A percentile compares a stretch with the other conserved stretches of the same genome.
phyloP scores from a whole-genome alignment of 768 basidiomycete genomes.

The Podaxis pistillaris region DNA sequence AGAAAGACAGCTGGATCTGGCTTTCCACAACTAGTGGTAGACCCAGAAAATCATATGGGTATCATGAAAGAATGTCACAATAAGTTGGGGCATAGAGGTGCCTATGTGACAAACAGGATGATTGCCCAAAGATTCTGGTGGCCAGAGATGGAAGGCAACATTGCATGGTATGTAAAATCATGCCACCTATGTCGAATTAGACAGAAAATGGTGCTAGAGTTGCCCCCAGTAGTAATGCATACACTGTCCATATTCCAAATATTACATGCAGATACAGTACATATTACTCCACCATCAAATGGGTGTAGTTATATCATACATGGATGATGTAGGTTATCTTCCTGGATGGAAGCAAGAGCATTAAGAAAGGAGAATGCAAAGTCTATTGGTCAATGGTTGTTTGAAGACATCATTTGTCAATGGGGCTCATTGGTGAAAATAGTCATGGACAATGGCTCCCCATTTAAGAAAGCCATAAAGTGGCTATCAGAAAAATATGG shows the following conservation, averaged over 20 bases:
- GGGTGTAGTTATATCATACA: conserved; percentile 25
- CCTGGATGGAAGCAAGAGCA: conserved; percentile 23
- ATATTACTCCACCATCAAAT: conserved; percentile 20
- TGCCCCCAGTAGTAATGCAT: conserved; percentile 19
- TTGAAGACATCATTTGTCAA: conserved; percentile 29
- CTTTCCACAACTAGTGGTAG: conserved; percentile 22
- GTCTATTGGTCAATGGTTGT: conserved; percentile 23
- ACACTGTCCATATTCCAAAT: conserved; percentile 24
- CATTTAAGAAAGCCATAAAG: conserved; percentile 18
- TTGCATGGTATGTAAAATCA: conserved; percentile 23
- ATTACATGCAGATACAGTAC: conserved; percentile 24
- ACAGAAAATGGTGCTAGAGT: conserved; percentile 18
- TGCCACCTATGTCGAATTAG: conserved; percentile 25
- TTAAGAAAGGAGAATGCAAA: conserved; percentile 20
- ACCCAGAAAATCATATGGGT: conserved; percentile 17
- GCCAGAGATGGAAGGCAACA: conserved; percentile 25
- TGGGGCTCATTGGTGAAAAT: conserved; percentile 39
- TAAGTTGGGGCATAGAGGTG: conserved; percentile 24
- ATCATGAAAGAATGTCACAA: conserved; percentile 24
- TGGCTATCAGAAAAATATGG: conserved; percentile 23
- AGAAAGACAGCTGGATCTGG: not conserved
- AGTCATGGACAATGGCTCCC: conserved; percentile 38
- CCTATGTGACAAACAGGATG: conserved; percentile 17
- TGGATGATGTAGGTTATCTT: conserved; percentile 18
- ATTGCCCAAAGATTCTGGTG: conserved; percentile 27